Evolutionary conservation across 2,329 filamentous ascomycete species (phyloP).

Genomic region (Kalmusia sp.): DNA sequence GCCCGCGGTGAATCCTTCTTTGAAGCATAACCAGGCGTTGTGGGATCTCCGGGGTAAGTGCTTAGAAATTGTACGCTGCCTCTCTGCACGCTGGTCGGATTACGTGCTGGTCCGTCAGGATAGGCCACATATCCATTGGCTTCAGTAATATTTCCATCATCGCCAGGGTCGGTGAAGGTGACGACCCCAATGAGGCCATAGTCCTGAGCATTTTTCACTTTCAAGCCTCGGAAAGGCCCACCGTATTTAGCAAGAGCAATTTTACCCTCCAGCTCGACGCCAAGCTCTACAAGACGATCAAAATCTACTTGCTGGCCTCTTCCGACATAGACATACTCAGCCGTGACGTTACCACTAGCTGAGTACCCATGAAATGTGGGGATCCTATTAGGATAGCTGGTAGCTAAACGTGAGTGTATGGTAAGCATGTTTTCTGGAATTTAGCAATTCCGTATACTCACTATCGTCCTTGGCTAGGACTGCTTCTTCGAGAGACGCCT

Average conservation of each 20-base stretch:
- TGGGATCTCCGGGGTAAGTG: conserved; percentile 56
- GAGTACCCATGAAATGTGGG: conserved; percentile 59
- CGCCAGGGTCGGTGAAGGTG: conserved; percentile 55
- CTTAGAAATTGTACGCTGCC: conserved; percentile 66
- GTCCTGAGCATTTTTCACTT: conserved; percentile 57
- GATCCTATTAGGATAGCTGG: conserved; percentile 48
- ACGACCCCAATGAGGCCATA: conserved; percentile 54
- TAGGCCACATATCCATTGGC: conserved; percentile 55
- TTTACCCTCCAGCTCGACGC: conserved; percentile 55
- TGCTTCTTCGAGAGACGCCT: conserved; percentile 39
- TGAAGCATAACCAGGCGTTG: conserved; percentile 72
- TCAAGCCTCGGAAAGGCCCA: conserved; percentile 55
- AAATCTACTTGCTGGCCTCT: conserved; percentile 54
- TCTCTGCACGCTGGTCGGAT: conserved; percentile 55
- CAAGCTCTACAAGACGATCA: conserved; percentile 49
- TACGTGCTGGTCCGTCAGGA: conserved; percentile 51
- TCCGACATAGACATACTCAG: conserved; percentile 57
- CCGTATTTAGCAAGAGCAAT: conserved; percentile 57
- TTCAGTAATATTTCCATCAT: conserved; percentile 57
- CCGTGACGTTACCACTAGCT: conserved; percentile 53
- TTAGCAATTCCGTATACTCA: background rate
- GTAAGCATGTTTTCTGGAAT: background rate
- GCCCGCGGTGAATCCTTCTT: conserved; percentile 78
- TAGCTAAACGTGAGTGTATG: conserved; percentile 10
- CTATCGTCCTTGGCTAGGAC: conserved; percentile 42